phyloP scores from a whole-genome alignment of 768 basidiomycete species.

The Termitomyces eurrhizus region DNA sequence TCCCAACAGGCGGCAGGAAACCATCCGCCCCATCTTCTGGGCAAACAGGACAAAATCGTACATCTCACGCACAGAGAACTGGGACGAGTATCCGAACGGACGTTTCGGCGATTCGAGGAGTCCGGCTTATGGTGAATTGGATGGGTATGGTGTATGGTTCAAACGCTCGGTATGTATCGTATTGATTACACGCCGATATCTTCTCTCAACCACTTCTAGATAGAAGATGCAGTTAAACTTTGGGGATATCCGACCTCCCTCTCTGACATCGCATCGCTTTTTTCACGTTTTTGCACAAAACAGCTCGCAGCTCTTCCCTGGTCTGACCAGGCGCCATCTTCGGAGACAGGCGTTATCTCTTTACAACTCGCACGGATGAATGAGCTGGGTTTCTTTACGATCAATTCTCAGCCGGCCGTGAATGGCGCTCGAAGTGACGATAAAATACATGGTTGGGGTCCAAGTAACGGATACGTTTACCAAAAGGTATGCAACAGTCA shows the following conservation, averaged over 20 bases:
- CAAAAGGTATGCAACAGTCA: constrained; percentile 63
- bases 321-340: constrained; percentile 86
- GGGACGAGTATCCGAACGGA: constrained; percentile 99
- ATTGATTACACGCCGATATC: constrained; percentile 5
- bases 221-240: constrained; percentile 79
- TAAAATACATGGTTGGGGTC: constrained; percentile 89
- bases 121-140: constrained; percentile 97
- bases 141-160: constrained; percentile 92
- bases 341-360: constrained; percentile 81
- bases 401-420: constrained; percentile 96
- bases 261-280: constrained; percentile 67
- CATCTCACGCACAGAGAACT: constrained; percentile 93
- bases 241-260: constrained; percentile 81
- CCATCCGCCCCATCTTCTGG: constrained; percentile 98
- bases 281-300: constrained; percentile 77
- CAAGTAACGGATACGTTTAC: constrained; percentile 89
- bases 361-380: constrained; percentile 82
- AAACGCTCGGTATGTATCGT: constrained; percentile 67
- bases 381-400: constrained; percentile 88
- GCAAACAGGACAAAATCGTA: constrained; percentile 96
- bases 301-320: constrained; percentile 82
- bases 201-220: constrained; percentile 38
- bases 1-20: constrained; percentile 85
- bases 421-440: constrained; percentile 86
- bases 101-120: constrained; percentile 96